Conservation (phyloP, 768 basidiomycete species). For the Mycena indigotica region DNA sequence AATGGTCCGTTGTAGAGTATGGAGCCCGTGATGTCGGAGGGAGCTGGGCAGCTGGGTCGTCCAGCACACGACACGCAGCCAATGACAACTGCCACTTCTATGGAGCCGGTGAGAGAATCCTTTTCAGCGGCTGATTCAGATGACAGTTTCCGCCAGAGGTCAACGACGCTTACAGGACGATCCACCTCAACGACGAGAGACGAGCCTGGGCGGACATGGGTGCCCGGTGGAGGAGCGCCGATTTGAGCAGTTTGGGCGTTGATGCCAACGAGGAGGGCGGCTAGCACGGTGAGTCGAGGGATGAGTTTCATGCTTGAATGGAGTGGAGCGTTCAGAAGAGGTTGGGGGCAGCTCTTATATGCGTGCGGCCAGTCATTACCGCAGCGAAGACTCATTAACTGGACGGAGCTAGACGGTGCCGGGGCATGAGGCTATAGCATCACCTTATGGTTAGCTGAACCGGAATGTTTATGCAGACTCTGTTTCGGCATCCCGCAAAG, state of each 20-base stretch:
- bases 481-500: no score
- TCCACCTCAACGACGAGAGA: conserved; percentile 1
- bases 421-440: no score
- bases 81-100: conserved; percentile 49
- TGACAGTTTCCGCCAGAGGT: not conserved
- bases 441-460: no score
- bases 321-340: no score
- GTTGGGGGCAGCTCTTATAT: no score
- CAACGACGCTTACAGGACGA: not conserved
- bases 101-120: conserved; percentile 26
- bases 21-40: conserved; percentile 35
- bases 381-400: no score
- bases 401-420: no score
- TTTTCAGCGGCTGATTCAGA: conserved; percentile 30
- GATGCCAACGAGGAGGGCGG: not conserved
- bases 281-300: not conserved
- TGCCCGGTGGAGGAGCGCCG: not conserved
- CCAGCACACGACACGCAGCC: conserved; percentile 42
- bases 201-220: conserved; percentile 28
- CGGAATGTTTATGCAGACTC: no score
- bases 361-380: no score
- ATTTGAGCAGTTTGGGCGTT: not conserved
- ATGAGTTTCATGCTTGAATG: not conserved
- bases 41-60: conserved; percentile 24
- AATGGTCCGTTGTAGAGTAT: conserved; percentile 53